Evolutionary conservation across 805 yeast genomes (phyloP).

Genomic region (Kregervanrija pseudodelftensis): DNA sequence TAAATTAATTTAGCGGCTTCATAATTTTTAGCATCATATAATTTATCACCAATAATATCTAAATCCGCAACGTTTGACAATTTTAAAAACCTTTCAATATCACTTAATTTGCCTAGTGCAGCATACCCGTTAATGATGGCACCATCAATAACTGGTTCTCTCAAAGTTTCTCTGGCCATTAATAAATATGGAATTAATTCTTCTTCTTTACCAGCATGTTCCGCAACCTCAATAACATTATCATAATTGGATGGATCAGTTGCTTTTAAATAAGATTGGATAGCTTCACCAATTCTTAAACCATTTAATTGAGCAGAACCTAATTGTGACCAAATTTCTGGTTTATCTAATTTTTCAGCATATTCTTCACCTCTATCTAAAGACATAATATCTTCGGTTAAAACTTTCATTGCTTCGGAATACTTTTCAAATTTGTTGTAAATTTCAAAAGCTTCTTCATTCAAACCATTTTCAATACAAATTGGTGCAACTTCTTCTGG

Average conservation of each 20-base stretch:
- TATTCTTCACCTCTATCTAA: slow-evolving; percentile 91
- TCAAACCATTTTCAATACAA: slow-evolving; percentile 79
- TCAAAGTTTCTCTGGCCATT: slow-evolving; percentile 86
- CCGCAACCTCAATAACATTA: slow-evolving; percentile 89
- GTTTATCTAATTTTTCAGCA: slow-evolving; percentile 80
- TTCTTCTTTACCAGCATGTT: slow-evolving; percentile 93
- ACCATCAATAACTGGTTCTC: slow-evolving; percentile 91
- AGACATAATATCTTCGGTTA: slow-evolving; percentile 89
- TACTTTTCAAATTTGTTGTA: slow-evolving; percentile 78
- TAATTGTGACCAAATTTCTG: slow-evolving; percentile 89
- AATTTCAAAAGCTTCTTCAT: slow-evolving; percentile 92
- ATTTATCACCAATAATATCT: slow-evolving; percentile 86
- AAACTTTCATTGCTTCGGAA: slow-evolving; percentile 76
- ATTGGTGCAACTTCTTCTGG: slow-evolving; percentile 90
- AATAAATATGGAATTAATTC: slow-evolving; percentile 79
- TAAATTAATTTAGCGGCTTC: slow-evolving; percentile 89
- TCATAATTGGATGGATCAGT: slow-evolving; percentile 85
- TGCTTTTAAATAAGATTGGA: slow-evolving; percentile 86
- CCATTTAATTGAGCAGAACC: slow-evolving; percentile 97
- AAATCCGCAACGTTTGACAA: slow-evolving; percentile 91
- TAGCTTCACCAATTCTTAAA: slow-evolving; percentile 83
- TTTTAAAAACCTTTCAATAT: slow-evolving; percentile 76
- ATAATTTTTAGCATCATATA: slow-evolving; percentile 74
- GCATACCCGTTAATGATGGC: slow-evolving; percentile 87
- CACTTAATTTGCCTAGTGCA: slow-evolving; percentile 61